phyloP scores from a whole-genome alignment of 495 filamentous ascomycete species.

The Lasiosphaeria miniovina region DNA sequence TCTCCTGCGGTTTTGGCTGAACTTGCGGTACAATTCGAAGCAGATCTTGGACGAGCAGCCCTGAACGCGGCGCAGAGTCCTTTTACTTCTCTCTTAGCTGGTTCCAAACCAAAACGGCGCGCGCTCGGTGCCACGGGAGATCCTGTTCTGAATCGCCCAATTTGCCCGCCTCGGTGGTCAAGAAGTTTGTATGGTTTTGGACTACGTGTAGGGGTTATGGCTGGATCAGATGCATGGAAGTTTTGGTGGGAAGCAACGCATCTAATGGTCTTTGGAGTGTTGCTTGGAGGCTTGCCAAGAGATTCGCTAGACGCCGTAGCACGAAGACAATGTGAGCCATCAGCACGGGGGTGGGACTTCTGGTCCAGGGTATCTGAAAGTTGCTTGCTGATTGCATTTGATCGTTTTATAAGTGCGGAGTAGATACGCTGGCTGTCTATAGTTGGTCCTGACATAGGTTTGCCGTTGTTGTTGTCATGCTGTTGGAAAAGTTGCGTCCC shows the following conservation, averaged over 20 bases:
- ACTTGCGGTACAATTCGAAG: not conserved
- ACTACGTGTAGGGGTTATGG: not conserved
- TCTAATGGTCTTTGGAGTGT: constrained; percentile 11
- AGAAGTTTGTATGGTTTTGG: not conserved
- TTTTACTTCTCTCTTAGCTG: constrained; percentile 6
- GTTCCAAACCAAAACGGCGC: not conserved
- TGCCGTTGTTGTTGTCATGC: not conserved
- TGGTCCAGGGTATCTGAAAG: constrained; percentile 28
- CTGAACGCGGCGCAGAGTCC: constrained; percentile 2
- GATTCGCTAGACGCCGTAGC: not conserved
- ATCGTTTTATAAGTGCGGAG: constrained; percentile 68
- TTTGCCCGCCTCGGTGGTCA: not conserved
- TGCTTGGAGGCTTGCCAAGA: not conserved
- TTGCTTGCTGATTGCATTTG: constrained; percentile 38
- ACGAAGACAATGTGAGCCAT: not conserved
- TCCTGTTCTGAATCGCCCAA: constrained; percentile 3
- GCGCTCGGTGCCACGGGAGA: not conserved
- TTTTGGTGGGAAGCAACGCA: not conserved
- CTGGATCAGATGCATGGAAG: not conserved
- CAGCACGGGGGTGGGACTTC: constrained; percentile 19
- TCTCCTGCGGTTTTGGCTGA: constrained; percentile 10
- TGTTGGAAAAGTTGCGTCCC: constrained; percentile 19
- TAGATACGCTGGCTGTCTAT: constrained; percentile 68
- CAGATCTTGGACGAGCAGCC: constrained; percentile 4
- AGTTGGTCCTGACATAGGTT: constrained; percentile 9